Conservation (phyloP, 2,329 filamentous ascomycete species). For the Fusarium sp. region DNA sequence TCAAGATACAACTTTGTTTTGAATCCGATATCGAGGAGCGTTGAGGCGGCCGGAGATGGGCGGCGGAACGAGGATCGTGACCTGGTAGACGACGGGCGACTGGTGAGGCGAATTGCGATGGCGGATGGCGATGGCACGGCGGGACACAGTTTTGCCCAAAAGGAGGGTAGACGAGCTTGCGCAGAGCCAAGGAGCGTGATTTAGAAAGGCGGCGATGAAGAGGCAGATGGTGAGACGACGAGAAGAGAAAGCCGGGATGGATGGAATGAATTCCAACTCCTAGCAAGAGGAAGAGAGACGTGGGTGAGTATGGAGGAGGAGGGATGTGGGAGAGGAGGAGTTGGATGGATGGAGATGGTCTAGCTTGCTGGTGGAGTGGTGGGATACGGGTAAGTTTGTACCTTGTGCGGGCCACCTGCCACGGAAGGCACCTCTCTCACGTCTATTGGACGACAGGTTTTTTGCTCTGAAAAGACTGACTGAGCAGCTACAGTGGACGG, state of each 20-base stretch:
- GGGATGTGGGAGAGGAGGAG: constrained; percentile 38
- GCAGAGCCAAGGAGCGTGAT: constrained; percentile 55
- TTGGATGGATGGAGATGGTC: constrained; percentile 43
- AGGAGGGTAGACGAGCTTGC: constrained; percentile 53
- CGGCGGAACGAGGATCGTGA: constrained; percentile 39
- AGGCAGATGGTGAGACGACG: constrained; percentile 53
- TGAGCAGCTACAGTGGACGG: constrained; percentile 21
- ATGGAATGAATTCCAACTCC: constrained; percentile 54
- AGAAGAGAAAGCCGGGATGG: constrained; percentile 59
- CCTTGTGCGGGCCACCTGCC: constrained; percentile 29
- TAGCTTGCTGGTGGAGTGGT: constrained; percentile 37
- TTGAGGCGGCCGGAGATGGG: constrained; percentile 39
- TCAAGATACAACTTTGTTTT: constrained; percentile 38
- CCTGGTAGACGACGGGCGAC: constrained; percentile 41
- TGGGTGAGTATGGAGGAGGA: constrained; percentile 40
- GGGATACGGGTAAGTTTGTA: constrained; percentile 36
- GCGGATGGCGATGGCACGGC: constrained; percentile 45
- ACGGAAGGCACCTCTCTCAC: constrained; percentile 20
- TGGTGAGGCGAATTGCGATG: constrained; percentile 45
- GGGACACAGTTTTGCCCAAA: constrained; percentile 52
- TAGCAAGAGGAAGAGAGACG: constrained; percentile 45
- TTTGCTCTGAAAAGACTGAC: constrained; percentile 15
- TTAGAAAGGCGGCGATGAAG: constrained; percentile 50
- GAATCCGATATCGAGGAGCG: constrained; percentile 39
- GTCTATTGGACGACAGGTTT: constrained; percentile 15